Base-by-base conservation (phyloP, 1,284 basidiomycete genomes). In the Porogramme epimiltina region DNA sequence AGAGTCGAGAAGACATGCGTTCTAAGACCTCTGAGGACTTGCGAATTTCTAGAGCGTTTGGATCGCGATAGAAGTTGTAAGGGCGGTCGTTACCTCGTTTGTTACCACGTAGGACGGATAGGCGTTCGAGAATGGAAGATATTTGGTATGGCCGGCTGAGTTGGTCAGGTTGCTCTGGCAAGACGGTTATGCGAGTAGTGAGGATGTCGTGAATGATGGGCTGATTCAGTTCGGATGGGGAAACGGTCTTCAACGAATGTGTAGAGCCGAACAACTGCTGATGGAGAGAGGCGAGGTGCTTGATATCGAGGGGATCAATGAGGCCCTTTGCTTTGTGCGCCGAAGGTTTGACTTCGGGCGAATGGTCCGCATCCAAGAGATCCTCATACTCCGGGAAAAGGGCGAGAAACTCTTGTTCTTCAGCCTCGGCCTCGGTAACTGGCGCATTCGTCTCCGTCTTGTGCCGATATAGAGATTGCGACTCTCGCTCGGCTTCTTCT, bases 351-450 rank as follows among this genome's bases (percentile, higher is more conserved):
- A 45, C 38, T 9, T 42, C 16, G 4, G 48, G 24, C 10, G 54
- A 39, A 2, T 65, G 56, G 20, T 77, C 72, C 13, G 28, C 6
- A 16, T 37, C 34, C 11, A 88, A 70, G 22, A 79, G 78, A 49
- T 88, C 80, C 40, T 87, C 88, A 63, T 89, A 98, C 19, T 85
- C 83, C 2, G 95, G 94, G 70, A 98, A 98, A 42, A 97, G 69
- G 2, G 79, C 71, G 22, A 83, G 72, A 66, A 97, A 93, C 63
- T 98, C 95, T 54, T 79, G 76, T 66, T 91, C 91, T 63, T 96
- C 91, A 33, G 79, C 64, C 59, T 91, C 89, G 10, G 83, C 83
- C 55, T 95, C 95, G 11, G 80, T 80, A 10, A 80, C 70, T 23
- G 80, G 78, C 24, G 81, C 76, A 45, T 91, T 73, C 26, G 85